Percentiles rank a stretch among this genome's conserved stretches.
Conservation (phyloP, 2,329 filamentous ascomycete species). For the Plenodomus biglobosus region DNA sequence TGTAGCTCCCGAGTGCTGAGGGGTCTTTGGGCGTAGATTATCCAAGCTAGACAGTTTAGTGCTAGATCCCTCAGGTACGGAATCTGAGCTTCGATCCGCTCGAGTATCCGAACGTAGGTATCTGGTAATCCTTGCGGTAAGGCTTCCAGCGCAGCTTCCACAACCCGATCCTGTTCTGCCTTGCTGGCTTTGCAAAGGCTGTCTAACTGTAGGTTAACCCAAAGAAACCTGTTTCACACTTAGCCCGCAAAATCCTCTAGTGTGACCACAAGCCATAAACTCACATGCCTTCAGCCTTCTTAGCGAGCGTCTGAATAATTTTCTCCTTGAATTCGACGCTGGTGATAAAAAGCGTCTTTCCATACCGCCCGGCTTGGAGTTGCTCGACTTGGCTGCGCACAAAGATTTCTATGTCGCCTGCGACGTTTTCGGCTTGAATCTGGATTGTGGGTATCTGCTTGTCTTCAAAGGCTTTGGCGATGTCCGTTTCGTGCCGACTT, state of each 20-base stretch:
- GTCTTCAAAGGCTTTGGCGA: conserved; percentile 17
- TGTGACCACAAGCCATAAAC: not conserved
- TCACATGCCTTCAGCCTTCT: conserved; percentile 25
- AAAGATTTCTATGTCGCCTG: conserved; percentile 18
- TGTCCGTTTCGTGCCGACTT: conserved; percentile 23
- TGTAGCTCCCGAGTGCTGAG: conserved; percentile 17
- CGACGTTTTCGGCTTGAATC: conserved; percentile 17
- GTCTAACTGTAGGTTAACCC: conserved; percentile 24
- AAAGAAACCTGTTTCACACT: conserved; percentile 19
- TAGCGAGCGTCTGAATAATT: conserved; percentile 14
- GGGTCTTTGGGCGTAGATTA: conserved; percentile 16
- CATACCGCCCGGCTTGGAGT: conserved; percentile 14
- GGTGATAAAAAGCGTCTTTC: conserved; percentile 19
- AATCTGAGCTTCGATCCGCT: conserved; percentile 16
- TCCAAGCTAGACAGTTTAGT: conserved; percentile 20
- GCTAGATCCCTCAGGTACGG: conserved; percentile 18
- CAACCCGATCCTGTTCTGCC: conserved; percentile 7
- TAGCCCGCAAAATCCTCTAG: conserved; percentile 1
- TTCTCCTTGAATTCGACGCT: conserved; percentile 13
- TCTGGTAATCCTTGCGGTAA: conserved; percentile 16
- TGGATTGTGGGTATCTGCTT: conserved; percentile 19
- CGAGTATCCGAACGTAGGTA: conserved; percentile 21
- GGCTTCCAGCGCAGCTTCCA: conserved; percentile 14
- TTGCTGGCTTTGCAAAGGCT: conserved; percentile 18
- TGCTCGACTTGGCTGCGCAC: conserved; percentile 12